These are phyloP conservation scores for Poterioochromonas sp. DNA, from an alignment of 352 stramenopile genomes.

Conservation along the genomic window DNA sequence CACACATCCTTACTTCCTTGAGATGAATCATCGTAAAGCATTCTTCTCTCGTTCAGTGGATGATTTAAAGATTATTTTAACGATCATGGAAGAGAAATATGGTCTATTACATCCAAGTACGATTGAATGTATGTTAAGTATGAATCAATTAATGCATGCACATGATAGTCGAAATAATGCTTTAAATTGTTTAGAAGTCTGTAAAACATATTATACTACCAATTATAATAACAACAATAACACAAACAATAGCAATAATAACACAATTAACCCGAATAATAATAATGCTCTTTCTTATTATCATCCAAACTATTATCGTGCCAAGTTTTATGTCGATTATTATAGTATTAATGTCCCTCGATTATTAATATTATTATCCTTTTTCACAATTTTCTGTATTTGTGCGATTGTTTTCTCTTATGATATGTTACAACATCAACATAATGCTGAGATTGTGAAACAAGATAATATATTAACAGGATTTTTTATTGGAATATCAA, in stretches of 20 bases:
- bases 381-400: not conserved
- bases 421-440: not conserved
- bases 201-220: not conserved
- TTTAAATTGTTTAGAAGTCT: not conserved
- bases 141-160: not conserved
- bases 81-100: not conserved
- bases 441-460: not conserved
- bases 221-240: too few species aligned
- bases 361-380: not conserved
- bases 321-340: not conserved
- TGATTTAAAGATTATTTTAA: not conserved
- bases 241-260: too few species aligned
- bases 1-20: not conserved
- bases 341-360: not conserved
- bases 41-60: not conserved
- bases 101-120: not conserved
- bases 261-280: too few species aligned
- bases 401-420: not conserved
- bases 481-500: not conserved
- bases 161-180: not conserved
- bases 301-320: not conserved
- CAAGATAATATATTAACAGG: not conserved
- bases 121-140: not conserved
- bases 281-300: too few species aligned
- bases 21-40: not conserved